Evolutionary conservation across 805 yeast species (phyloP).

Genomic region (Teunomyces lycoperdinae): DNA sequence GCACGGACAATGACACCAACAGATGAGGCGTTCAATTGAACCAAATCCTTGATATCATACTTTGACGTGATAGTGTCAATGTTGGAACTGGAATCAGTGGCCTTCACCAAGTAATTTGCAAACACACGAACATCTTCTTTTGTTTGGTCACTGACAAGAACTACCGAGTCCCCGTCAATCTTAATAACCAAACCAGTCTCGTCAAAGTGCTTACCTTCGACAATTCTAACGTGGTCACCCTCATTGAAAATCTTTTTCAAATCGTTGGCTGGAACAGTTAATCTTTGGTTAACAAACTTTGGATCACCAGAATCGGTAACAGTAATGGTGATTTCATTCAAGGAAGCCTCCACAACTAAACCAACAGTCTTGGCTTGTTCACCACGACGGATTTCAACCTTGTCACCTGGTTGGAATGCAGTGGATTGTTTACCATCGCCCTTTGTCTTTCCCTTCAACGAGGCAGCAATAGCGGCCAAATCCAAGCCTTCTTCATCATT

Average conservation of each 20-base stretch:
- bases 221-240: conserved; percentile 94
- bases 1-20: conserved; percentile 90
- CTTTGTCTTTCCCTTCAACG: conserved; percentile 56
- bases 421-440: conserved; percentile 26
- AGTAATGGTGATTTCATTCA: conserved; percentile 50
- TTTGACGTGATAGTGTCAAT: conserved; percentile 66
- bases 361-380: conserved; percentile 92
- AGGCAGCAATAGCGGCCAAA: conserved; percentile 78
- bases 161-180: conserved; percentile 79
- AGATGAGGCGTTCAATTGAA: conserved; percentile 77
- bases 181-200: conserved; percentile 93
- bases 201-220: conserved; percentile 86
- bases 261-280: conserved; percentile 80
- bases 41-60: conserved; percentile 85
- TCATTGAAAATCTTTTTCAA: conserved; percentile 81
- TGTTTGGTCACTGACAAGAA: conserved; percentile 85
- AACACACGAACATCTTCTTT: conserved; percentile 87
- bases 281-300: conserved; percentile 50
- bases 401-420: conserved; percentile 86
- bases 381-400: conserved; percentile 87
- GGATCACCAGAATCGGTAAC: conserved; percentile 57
- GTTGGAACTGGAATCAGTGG: conserved; percentile 72
- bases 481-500: conserved; percentile 83
- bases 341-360: conserved; percentile 63
- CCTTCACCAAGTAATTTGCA: conserved; percentile 85